Evolutionary conservation across 345 rosid genomes (phyloP), one percentile per base, ranked within the genome.

Genomic region (Gossypium australe): DNA sequence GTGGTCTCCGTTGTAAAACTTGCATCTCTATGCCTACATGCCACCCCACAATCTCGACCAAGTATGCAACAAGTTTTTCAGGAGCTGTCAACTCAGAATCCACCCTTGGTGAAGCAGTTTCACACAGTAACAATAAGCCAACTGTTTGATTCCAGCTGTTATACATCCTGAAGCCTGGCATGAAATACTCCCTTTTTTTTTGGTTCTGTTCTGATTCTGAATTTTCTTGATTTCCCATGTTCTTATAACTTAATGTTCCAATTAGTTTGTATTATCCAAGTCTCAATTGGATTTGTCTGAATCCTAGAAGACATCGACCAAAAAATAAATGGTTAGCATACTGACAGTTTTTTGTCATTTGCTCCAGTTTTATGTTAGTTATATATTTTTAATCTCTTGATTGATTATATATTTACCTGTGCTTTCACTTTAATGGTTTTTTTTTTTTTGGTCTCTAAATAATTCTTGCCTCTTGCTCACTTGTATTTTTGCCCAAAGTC

Each of bases 21-120:
- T 25, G 43, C 65, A 27, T 38, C 68, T 38, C 12, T 2, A 63
- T 2, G 48, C 12, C n/a, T 63, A 41, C 48, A 64, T 64, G 25
- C 48, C 48, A 38, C 12, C 9, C 48, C 49, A n/a, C 68, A 64
- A 38, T 63, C 68, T 38, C 48, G 24, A 9, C 68, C 48, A 64
- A 14, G 17, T 41, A 64, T 64, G 48, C 3, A 41, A 41, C 24
- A 64, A 64, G 25, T 64, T 64, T 64, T 49, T 64, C 8, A n/a
- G 47, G 67, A 63, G 25, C 68, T 64, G 67, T 62, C 67, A 12
- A 25, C 41, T 59, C 64, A 9, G 38, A 59, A 25, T 59, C 65
- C 17, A 12, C 18, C n/a, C n/a, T 61, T 10, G 7, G 0, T 20
- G 41, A 60, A 25, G 10, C 38, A 60, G 22, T 62, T 59, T 62